Base-by-base conservation (phyloP, 169 alveolate genomes). In the Plasmodium chabaudi region DNA sequence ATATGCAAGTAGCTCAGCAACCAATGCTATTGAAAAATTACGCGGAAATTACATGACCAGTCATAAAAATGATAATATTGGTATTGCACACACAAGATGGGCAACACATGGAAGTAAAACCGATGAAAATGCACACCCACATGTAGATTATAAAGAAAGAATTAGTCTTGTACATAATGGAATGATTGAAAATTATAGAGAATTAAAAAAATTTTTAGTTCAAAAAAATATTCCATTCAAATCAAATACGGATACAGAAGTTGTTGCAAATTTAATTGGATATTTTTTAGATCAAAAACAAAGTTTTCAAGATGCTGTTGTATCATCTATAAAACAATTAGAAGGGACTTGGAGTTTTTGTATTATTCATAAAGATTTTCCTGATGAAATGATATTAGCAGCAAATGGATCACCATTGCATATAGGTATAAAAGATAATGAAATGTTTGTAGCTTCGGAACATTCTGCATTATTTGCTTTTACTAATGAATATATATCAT, bases 1-100 rank as follows among this genome's bases (percentile, higher is more conserved):
- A 61, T 96, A 95, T 84, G 95, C 98, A 0, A 88, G 94, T 44
- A 88, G 39, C 42, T 87, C 88, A 10, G 63, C 87, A 15, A 47
- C 72, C 56, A 92, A 92, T 25, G 94, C 95, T 5, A 92, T 95
- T 9, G 98, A 98, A 79, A 94, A 94, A 51, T 79, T 97, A 87
- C 92, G 93, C 60, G 72, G 82, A 9, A 94, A 94, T 55, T 84
- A 95, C 34, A 69, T 87, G 34, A 67, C 88, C 42, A 89, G 93
- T 46, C 99, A 98, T 90, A 74, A 69, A 63, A 91, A 93, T 69
- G 93, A 95, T 82, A 89, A 68, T 71, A 94, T 97, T 5, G 99
- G 99, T 13, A 98, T 98, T 47, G 99, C 99, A 9, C 99, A 98
- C 92, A 98, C 99, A 39, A 92, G 99, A 51, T 98, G 99, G 99